Base-by-base conservation (phyloP, 2,329 filamentous ascomycete species). In the Cadophora sp. region DNA sequence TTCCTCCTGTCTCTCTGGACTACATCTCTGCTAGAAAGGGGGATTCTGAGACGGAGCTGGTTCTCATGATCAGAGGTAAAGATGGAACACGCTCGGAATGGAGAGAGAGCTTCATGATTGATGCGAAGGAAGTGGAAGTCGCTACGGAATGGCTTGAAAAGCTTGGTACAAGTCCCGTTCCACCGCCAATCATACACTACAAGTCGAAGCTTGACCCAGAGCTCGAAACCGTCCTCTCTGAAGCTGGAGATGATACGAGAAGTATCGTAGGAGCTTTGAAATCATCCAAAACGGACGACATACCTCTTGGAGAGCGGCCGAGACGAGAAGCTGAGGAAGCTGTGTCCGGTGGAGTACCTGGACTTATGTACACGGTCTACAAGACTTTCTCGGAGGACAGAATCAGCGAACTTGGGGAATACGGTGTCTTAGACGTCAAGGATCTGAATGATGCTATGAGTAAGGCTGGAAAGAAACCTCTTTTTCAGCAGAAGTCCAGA, bases 71-170 rank as follows among this genome's bases (percentile, higher is more conserved):
- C 64, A 89, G 93, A 66, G 94, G 93, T 48, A 82, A 82, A 2
- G 79, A 86, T 69, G 86, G 87, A 45, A 85, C 84, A 8, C 82
- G 61, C 13, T 30, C 85, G 62, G 88, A 91, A 70, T 98, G 95
- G 94, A 89, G 89, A 69, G 94, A 99, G 79, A 82, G 97, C 7
- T 82, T 98, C 66, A 90, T 88, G n/a, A 83, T 98, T 18, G 86
- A 84, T 11, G 88, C 91, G 2, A 90, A 94, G 62, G 72, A 77
- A 24, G 39, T 65, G 3, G 73, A 75, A 88, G 92, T 75, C 67
- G 89, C 91, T 6, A 81, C 87, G 18, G 96, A 98, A 79, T 99
- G 96, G 96, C 82, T 97, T 45, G 86, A 91, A 47, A 92, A 97
- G 79, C 81, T 98, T n/a, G 88, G 88, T n/a, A 79, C 86, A 36